These are phyloP conservation scores for Phytopythium helicoides DNA, from an alignment of 352 stramenopile genomes.

Conservation along the genomic window DNA sequence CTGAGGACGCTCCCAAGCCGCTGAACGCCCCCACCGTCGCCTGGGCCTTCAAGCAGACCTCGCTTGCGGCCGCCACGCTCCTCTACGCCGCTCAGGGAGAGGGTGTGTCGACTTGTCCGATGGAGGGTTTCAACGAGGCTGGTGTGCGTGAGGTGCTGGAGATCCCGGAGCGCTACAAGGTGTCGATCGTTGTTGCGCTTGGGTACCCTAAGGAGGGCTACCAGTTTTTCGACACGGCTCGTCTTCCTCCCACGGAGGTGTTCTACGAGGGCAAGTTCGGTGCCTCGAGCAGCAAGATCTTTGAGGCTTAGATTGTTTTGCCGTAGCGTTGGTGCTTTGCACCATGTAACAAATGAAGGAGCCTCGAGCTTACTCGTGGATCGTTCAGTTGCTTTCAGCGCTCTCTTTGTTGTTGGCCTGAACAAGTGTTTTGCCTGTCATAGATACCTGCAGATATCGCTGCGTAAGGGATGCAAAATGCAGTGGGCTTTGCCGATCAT, in stretches of 20 bases:
- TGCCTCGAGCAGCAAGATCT: conserved; percentile 41
- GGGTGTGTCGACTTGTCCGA: conserved; percentile 55
- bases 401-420: too few relatives aligned
- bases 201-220: conserved; percentile 36
- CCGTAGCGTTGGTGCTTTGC: too few relatives aligned
- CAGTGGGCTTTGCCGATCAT: too few relatives aligned
- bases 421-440: too few relatives aligned
- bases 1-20: conserved; percentile 39
- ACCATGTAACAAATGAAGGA: too few relatives aligned
- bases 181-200: conserved; percentile 59
- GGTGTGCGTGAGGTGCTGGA: conserved; percentile 45
- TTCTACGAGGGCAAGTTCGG: conserved; percentile 81
- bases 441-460: too few relatives aligned
- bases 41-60: conserved; percentile 76
- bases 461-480: too few relatives aligned
- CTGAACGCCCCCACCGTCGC: conserved; percentile 49
- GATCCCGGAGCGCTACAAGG: conserved; percentile 64
- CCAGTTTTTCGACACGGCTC: conserved; percentile 24
- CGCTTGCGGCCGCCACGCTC: conserved; percentile 58
- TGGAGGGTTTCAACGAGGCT: conserved; percentile 66
- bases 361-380: too few relatives aligned
- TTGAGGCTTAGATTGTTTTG: conserved; percentile 10
- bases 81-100: conserved; percentile 59
- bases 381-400: too few relatives aligned
- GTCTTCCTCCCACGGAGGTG: conserved; percentile 48